These are phyloP conservation scores for Talaromyces verruculosus DNA, from an alignment of 2,329 filamentous ascomycete species.

Conservation along the genomic window DNA sequence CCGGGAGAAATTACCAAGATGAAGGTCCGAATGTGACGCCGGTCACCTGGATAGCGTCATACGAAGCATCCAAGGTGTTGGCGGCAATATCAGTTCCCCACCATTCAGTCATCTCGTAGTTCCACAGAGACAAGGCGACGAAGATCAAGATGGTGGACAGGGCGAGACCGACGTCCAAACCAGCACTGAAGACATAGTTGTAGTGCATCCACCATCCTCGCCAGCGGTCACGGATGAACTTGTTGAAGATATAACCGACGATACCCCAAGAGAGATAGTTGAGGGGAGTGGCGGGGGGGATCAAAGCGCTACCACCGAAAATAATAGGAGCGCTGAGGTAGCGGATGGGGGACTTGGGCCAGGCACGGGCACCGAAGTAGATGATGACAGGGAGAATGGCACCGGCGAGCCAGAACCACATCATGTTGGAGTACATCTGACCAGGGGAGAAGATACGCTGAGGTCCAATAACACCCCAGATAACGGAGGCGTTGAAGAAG, in stretches of 20 bases:
- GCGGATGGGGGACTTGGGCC: slow-evolving; percentile 60
- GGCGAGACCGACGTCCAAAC: slow-evolving; percentile 67
- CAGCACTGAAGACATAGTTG: slow-evolving; percentile 73
- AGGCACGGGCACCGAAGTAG: slow-evolving; percentile 61
- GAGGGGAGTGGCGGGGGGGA: slow-evolving; percentile 69
- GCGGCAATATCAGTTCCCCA: slow-evolving; percentile 65
- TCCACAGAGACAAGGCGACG: slow-evolving; percentile 64
- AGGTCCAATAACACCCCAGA: slow-evolving; percentile 73
- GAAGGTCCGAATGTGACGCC: slow-evolving; percentile 64
- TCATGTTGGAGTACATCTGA: slow-evolving; percentile 62
- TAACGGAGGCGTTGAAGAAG: slow-evolving; percentile 68
- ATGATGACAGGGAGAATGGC: slow-evolving; percentile 62
- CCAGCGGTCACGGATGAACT: slow-evolving; percentile 63
- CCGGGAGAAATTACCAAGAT: slow-evolving; percentile 1
- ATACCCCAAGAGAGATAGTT: slow-evolving; percentile 71
- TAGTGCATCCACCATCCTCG: slow-evolving; percentile 75
- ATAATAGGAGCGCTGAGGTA: slow-evolving; percentile 69
- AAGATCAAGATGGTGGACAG: slow-evolving; percentile 69
- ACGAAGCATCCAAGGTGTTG: slow-evolving; percentile 62
- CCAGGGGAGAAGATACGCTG: slow-evolving; percentile 65
- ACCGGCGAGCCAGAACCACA: slow-evolving; percentile 72
- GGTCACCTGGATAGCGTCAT: slow-evolving; percentile 58
- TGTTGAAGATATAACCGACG: slow-evolving; percentile 68
- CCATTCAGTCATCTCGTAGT: slow-evolving; percentile 59
- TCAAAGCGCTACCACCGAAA: slow-evolving; percentile 62